Percentiles rank a stretch among this genome's conserved stretches.
phyloP scores from a whole-genome alignment of 202 grass and related monocot genomes.

The Schoenoplectus tabernaemontani region DNA sequence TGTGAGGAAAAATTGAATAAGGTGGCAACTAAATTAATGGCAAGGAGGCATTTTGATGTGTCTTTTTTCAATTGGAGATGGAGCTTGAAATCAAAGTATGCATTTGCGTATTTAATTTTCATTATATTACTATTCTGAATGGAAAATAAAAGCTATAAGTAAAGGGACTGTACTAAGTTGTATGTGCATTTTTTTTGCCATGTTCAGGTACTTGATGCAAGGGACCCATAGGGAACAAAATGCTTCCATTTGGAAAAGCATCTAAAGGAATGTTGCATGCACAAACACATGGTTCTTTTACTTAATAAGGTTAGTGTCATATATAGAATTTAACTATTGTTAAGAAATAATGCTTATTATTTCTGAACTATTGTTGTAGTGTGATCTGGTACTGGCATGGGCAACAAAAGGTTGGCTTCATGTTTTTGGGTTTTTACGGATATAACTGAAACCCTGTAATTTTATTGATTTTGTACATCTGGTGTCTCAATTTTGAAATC shows the following conservation, averaged over 20 bases:
- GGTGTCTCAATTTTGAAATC: no score
- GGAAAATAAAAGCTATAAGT: no score
- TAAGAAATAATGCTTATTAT: constrained; percentile 7
- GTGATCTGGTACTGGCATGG: constrained; percentile 95
- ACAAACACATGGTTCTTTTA: constrained; percentile 93
- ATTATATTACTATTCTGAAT: no score
- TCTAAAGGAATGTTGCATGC: constrained; percentile 75
- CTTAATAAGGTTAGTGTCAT: constrained; percentile 66
- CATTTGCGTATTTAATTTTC: no score
- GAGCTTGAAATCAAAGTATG: no score
- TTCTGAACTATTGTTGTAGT: constrained; percentile 37
- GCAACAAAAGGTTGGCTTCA: constrained; percentile 93
- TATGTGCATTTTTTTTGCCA: neutral
- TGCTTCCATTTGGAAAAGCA: constrained; percentile 96
- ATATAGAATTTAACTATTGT: neutral
- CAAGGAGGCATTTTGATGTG: no score
- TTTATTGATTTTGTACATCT: no score
- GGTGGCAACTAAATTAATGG: no score
- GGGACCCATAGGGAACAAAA: constrained; percentile 92
- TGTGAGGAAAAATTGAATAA: no score
- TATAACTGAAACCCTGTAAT: no score
- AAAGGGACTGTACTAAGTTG: neutral
- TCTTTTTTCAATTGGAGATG: no score
- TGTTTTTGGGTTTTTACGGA: no score
- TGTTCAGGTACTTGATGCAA: constrained; percentile 80